These are phyloP conservation scores for Pseudognaphalium luteoalbum DNA, from an alignment of 129 eudicot species.

Conservation along the genomic window DNA sequence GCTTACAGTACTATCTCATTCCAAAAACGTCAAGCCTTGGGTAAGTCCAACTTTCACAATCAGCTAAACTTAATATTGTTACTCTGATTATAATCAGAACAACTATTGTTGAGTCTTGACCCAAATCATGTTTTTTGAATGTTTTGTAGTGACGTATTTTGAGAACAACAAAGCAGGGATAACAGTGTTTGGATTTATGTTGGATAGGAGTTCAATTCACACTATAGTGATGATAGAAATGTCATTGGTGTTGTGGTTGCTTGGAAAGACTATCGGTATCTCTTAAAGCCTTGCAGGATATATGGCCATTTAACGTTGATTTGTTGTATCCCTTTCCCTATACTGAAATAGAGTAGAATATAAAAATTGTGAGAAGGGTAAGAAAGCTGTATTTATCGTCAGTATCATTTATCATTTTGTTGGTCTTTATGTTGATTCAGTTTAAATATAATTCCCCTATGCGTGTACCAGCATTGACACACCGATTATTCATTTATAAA, in stretches of 20 bases:
- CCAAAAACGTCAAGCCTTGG: conserved; percentile 95
- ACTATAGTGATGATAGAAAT: conserved; percentile 80
- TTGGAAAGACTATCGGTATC: conserved; percentile 89
- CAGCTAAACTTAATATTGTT: background rate
- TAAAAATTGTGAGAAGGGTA: background rate
- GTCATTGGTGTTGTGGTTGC: conserved; percentile 90
- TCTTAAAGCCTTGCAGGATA: conserved; percentile 36
- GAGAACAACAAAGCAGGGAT: conserved; percentile 96
- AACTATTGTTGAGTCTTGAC: background rate
- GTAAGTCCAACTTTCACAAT: conserved; percentile 33
- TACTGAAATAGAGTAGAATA: conserved; percentile 9
- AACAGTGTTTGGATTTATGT: conserved; percentile 81
- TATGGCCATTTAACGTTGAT: background rate
- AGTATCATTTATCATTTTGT: conserved; percentile 11
- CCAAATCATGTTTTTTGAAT: background rate
- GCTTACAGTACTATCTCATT: conserved; percentile 74
- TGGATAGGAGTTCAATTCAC: conserved; percentile 77
- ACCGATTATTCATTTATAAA: conserved; percentile 10
- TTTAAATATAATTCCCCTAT: background rate
- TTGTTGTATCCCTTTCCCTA: background rate
- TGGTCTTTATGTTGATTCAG: background rate
- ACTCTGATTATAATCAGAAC: no score
- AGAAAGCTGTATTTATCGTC: conserved; percentile 4
- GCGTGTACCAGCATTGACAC: background rate
- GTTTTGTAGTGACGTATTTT: conserved; percentile 66